A percentile compares a stretch with the other conserved stretches of the same genome.
These are phyloP conservation scores for Aspergillus campestris DNA, from an alignment of 495 filamentous ascomycete species.

Conservation along the genomic window DNA sequence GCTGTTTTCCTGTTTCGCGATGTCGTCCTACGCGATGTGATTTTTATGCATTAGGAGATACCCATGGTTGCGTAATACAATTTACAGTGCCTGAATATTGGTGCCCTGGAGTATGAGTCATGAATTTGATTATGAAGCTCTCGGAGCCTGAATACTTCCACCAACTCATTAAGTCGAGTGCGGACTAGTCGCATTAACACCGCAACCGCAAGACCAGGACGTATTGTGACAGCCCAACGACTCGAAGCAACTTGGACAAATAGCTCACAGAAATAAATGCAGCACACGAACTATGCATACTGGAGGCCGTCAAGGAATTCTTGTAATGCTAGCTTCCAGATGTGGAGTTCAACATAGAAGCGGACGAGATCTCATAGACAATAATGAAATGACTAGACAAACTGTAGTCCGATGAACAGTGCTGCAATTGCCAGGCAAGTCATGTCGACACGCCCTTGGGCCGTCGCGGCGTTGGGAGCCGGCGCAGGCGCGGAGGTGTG, in stretches of 20 bases:
- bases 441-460: neutral
- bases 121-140: constrained; percentile 7
- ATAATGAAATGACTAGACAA: neutral
- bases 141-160: constrained; percentile 1
- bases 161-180: neutral
- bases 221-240: no score
- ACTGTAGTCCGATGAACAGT: constrained; percentile 4
- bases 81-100: constrained; percentile 3
- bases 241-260: no score
- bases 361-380: neutral
- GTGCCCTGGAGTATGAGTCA: neutral
- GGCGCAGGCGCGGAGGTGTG: constrained; percentile 2
- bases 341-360: no score
- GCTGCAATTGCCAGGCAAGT: constrained; percentile 1
- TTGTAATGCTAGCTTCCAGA: no score
- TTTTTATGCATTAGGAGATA: constrained; percentile 23
- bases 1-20: constrained; percentile 6
- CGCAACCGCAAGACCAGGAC: no score
- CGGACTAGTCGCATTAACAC: no score
- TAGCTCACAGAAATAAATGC: no score
- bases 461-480: constrained; percentile 1
- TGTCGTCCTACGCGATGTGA: constrained; percentile 7
- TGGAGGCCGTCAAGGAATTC: no score
- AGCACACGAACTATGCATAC: no score
- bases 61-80: constrained; percentile 14